A percentile compares a stretch with the other conserved stretches of the same genome.
phyloP scores from a whole-genome alignment of 1,284 basidiomycete species.

The Xerocomus cyaneibrunnescens region DNA sequence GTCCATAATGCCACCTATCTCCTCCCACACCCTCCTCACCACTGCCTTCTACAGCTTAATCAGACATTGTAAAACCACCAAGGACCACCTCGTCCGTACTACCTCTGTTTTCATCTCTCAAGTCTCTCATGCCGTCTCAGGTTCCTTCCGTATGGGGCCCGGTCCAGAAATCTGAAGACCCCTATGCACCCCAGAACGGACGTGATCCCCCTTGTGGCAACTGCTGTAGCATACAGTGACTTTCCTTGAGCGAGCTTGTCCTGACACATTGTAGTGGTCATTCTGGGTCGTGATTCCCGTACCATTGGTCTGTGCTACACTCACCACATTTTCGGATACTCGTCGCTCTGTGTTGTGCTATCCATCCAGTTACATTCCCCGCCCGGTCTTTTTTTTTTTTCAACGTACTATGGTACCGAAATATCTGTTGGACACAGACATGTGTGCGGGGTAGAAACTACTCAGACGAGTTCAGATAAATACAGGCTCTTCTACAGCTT shows the following conservation, averaged over 20 bases:
- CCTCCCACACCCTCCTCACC: constrained; percentile 9
- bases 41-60: constrained; percentile 62
- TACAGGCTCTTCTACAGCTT: constrained; percentile 30
- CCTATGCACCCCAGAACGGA: constrained; percentile 60
- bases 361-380: constrained; percentile 10
- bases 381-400: neutral
- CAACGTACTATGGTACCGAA: constrained; percentile 15
- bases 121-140: constrained; percentile 39
- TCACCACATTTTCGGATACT: constrained; percentile 8
- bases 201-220: constrained; percentile 22
- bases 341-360: constrained; percentile 21
- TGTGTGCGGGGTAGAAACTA: constrained; percentile 4
- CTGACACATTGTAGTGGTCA: neutral
- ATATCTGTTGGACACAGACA: neutral
- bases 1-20: constrained; percentile 47
- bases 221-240: constrained; percentile 35
- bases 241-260: neutral
- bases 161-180: constrained; percentile 79
- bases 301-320: constrained; percentile 18
- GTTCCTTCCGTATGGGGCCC: constrained; percentile 91
- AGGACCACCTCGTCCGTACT: constrained; percentile 54
- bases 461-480: constrained; percentile 15
- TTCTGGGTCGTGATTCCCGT: constrained; percentile 2
- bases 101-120: neutral
- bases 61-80: constrained; percentile 87